These are phyloP conservation scores for Diutina sp. DNA, from an alignment of 1,139 yeast species.

Conservation along the genomic window DNA sequence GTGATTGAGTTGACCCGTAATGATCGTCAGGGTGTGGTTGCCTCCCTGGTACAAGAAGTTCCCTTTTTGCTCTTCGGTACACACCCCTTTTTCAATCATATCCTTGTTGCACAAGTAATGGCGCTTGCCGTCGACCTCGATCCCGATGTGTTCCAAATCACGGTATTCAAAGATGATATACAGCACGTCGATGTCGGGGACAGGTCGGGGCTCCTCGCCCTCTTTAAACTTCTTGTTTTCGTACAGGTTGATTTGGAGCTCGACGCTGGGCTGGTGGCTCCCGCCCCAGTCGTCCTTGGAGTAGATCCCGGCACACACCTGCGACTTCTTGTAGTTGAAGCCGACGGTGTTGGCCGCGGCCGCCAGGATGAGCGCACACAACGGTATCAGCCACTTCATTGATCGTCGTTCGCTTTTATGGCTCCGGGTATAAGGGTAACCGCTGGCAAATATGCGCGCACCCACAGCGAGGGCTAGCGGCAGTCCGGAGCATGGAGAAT, in stretches of 20 bases:
- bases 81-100: background rate
- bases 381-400: background rate
- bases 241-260: slow-evolving; percentile 27
- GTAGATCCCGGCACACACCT: slow-evolving; percentile 84
- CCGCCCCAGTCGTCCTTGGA: slow-evolving; percentile 87
- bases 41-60: background rate
- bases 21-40: slow-evolving; percentile 21
- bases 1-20: slow-evolving; percentile 41
- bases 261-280: slow-evolving; percentile 46
- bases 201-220: slow-evolving; percentile 10
- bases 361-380: background rate
- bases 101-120: slow-evolving; percentile 1
- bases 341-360: slow-evolving; percentile 33
- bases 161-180: slow-evolving; percentile 74
- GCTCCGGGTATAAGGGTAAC: background rate
- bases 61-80: background rate
- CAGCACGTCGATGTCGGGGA: slow-evolving; percentile 33
- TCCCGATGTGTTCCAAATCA: slow-evolving; percentile 64
- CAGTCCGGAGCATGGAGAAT: background rate
- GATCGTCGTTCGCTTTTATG: background rate
- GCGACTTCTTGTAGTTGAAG: slow-evolving; percentile 34
- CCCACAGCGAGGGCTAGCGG: background rate
- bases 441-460: background rate
- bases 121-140: slow-evolving; percentile 13
- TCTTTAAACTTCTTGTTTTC: slow-evolving; percentile 20